Base-by-base conservation (phyloP, 2,329 filamentous ascomycete genomes). In the Dactylellina leptospora region DNA sequence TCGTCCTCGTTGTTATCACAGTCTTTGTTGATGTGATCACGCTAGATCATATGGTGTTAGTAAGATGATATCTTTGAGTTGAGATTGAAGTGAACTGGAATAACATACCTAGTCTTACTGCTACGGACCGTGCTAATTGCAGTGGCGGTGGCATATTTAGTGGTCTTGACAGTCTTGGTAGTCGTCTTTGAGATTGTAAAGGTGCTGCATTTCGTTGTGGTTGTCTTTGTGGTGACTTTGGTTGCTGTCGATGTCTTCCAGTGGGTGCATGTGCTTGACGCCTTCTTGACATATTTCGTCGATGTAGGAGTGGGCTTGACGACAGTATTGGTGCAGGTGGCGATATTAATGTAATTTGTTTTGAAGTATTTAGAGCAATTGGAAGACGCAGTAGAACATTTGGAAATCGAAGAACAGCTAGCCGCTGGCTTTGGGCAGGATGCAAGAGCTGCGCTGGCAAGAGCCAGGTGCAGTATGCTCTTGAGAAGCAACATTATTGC, bases 401-500 rank as follows among this genome's bases (percentile, higher is more conserved):
- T 59, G 11, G 6, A 23, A 23, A 59, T 25, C 4, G 38, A 40
- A 16, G 30, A 47, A 22, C 54, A 59, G 20, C 40, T 59, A 11
- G 54, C 23, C 2, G 33, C 30, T 10, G 54, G 54, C 27, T 59
- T 45, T 11, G 25, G 8, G 40, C 54, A 59, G 11, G 6, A n/a
- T 33, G 40, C 54, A 18, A 59, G 25, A 44, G 53, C 40, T 6
- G 25, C 25, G 16, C 54, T 36, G 8, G 36, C 53, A 1, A 56
- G 13, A 9, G 53, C 53, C 5, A 56, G 11, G 22, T 56, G 53
- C 20, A 56, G 36, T 25, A 56, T n/a, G 20, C 22, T 30, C n/a
- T 44, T 5, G 20, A 56, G 22, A 10, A 56, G 45, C 20, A 56
- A 9, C 38, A 44, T 56, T n/a, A n/a, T n/a, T n/a, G n/a, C n/a